phyloP scores from a whole-genome alignment of 192 early-diverging fungal species.

The Polychytrium aggregatum region DNA sequence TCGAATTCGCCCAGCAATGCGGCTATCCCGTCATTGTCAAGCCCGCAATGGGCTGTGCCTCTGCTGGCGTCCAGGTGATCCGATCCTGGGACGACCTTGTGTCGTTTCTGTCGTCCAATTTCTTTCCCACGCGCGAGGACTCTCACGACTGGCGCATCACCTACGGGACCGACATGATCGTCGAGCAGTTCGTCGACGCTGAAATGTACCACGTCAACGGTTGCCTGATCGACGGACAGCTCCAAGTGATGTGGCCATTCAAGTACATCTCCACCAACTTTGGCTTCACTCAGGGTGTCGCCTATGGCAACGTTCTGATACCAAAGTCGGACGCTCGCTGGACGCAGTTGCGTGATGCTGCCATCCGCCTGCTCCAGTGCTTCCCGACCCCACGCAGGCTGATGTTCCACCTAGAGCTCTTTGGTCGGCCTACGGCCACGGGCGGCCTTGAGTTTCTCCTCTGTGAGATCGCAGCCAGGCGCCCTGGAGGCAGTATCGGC shows the following conservation, averaged over 20 bases:
- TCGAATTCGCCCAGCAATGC: conserved; percentile 11
- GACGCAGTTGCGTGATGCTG: conserved; percentile 8
- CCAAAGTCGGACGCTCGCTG: conserved; percentile 9
- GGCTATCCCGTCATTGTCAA: conserved; percentile 26
- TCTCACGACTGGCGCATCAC: conserved; percentile 17
- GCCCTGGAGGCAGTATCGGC: conserved; percentile 26
- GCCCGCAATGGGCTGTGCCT: conserved; percentile 23
- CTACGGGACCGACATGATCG: conserved; percentile 24
- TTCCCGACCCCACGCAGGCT: conserved; percentile 16
- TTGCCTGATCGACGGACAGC: conserved; percentile 13
- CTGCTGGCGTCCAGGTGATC: conserved; percentile 19
- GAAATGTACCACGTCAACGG: conserved; percentile 36
- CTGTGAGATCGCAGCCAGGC: conserved; percentile 33
- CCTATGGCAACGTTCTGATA: conserved; percentile 36
- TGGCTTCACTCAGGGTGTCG: conserved; percentile 23
- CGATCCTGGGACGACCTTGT: conserved; percentile 7
- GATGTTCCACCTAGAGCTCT: conserved; percentile 34
- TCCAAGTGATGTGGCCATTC: conserved; percentile 29
- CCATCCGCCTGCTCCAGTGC: conserved; percentile 11
- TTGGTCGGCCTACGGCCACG: no score
- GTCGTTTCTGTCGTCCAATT: conserved; percentile 13
- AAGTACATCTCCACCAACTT: conserved; percentile 28
- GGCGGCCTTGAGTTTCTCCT: conserved; percentile 28
- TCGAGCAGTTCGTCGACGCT: conserved; percentile 19
- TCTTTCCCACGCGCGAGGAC: conserved; percentile 15